phyloP scores from a whole-genome alignment of 345 rosid species.

The Arabidopsis thaliana region TAIR10.1 NC_003071.7:17893501-17894000 shows the following conservation, averaged over 20 bases:
- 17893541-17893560: conserved; percentile 98
- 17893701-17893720: conserved; percentile 79
- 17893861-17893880: conserved; percentile 87
- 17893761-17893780: conserved; percentile 85
- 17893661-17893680: conserved; percentile 5
- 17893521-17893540: conserved; percentile 95
- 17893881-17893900: conserved; percentile 86
- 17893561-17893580: conserved; percentile 95
- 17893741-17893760: conserved; percentile 68
- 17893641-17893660: not conserved
- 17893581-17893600: conserved; percentile 96
- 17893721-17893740: conserved; percentile 79
- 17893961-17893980: conserved; percentile 94
- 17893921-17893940: conserved; percentile 98
- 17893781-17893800: conserved; percentile 85
- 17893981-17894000: conserved; percentile 97
- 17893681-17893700: conserved; percentile 26
- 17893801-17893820: conserved; percentile 70
- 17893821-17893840: conserved; percentile 78
- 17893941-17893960: conserved; percentile 92
- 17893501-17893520: conserved; percentile 16
- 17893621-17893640: conserved; percentile 49
- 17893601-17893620: conserved; percentile 81
- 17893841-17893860: conserved; percentile 97
- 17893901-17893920: conserved; percentile 85